Conservation (phyloP, 768 basidiomycete species). For the Rhizopogon vesiculosus region DNA sequence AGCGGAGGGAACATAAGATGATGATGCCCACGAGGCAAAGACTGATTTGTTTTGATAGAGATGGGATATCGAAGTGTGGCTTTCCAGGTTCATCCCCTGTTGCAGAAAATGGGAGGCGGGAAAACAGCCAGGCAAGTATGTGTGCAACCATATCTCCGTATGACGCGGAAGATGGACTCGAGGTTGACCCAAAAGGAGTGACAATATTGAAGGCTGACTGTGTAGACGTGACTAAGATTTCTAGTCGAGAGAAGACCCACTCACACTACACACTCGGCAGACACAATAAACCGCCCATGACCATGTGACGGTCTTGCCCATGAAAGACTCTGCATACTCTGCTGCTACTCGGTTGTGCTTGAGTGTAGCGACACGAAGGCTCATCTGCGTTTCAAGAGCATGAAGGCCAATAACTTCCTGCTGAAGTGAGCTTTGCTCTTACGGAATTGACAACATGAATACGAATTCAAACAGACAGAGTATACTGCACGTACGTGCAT, state of each 20-base stretch:
- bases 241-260: slow-evolving; percentile 17
- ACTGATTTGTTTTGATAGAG: slow-evolving; percentile 53
- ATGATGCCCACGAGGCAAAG: slow-evolving; percentile 71
- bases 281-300: slow-evolving; percentile 67
- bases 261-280: slow-evolving; percentile 55
- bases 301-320: slow-evolving; percentile 46
- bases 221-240: slow-evolving; percentile 9
- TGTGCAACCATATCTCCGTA: slow-evolving; percentile 41
- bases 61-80: slow-evolving; percentile 28
- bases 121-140: slow-evolving; percentile 34
- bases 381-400: slow-evolving; percentile 67
- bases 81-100: slow-evolving; percentile 14
- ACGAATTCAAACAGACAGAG: slow-evolving; percentile 5
- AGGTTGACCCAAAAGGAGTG: slow-evolving; percentile 21
- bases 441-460: background rate
- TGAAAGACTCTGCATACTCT: slow-evolving; percentile 48
- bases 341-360: slow-evolving; percentile 44
- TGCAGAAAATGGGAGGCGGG: slow-evolving; percentile 27
- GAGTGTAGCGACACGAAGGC: slow-evolving; percentile 46
- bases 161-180: slow-evolving; percentile 35
- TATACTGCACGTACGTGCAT: slow-evolving; percentile 20
- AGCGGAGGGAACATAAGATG: slow-evolving; percentile 66
- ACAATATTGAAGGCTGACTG: slow-evolving; percentile 31
- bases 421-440: slow-evolving; percentile 33
- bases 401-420: slow-evolving; percentile 64